These are phyloP conservation scores for Pyracantha coccinea DNA, from an alignment of 331 rosid genomes.

Conservation along the genomic window DNA sequence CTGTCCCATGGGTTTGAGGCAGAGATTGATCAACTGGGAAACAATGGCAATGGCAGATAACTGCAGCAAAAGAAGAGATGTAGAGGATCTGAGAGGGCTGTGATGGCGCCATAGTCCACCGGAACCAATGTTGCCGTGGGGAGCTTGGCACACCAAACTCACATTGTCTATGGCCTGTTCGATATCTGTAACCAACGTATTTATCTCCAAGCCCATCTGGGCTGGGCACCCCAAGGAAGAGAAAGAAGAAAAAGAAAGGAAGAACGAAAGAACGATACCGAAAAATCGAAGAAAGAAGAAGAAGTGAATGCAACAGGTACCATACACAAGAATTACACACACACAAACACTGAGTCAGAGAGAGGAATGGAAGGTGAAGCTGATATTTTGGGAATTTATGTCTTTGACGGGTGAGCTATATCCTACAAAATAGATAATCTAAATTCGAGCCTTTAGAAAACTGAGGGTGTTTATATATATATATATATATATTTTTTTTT, in stretches of 20 bases:
- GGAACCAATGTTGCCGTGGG: neutral
- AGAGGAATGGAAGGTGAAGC: slow-evolving; percentile 18
- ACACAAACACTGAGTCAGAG: neutral
- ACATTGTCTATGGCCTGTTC: neutral
- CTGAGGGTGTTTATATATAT: neutral
- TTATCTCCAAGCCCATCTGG: neutral
- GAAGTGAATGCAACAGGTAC: neutral
- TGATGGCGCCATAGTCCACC: slow-evolving; percentile 2
- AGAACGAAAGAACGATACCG: neutral
- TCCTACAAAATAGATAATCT: neutral
- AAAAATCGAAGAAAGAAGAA: neutral
- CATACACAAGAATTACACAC: neutral
- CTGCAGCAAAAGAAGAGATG: slow-evolving; percentile 50
- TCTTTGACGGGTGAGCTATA: neutral
- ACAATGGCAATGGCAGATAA: slow-evolving; percentile 25
- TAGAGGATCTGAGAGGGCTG: slow-evolving; percentile 26
- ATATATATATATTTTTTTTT: too few species aligned
- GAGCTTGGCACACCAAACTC: slow-evolving; percentile 39
- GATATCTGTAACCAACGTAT: neutral
- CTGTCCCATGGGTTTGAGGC: slow-evolving; percentile 55
- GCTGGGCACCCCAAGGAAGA: neutral
- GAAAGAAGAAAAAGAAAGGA: neutral
- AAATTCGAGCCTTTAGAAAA: neutral
- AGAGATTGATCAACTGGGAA: slow-evolving; percentile 22
- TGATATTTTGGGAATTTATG: slow-evolving; percentile 23